Evolutionary conservation across 306 rosid species (phyloP), one percentile per base, ranked within the genome.

Genomic region (Hippophae rhamnoides): DNA sequence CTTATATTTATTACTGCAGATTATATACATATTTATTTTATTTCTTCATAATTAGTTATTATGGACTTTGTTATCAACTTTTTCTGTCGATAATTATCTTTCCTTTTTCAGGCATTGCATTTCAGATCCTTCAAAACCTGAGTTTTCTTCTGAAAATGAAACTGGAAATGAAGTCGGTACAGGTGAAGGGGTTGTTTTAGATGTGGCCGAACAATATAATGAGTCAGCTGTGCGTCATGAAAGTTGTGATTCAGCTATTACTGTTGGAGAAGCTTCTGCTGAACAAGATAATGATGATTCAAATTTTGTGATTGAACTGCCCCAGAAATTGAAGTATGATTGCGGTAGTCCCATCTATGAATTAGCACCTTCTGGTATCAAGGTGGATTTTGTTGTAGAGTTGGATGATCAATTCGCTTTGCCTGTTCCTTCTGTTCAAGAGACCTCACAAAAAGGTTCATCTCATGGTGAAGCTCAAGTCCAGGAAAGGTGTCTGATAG

Each of bases 221-320:
- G 63, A 65, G 76, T 43, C 68, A 52, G 66, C 65, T 6, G 66
- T 64, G 69, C 69, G 60, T 4, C 81, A 57, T 55, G 81, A 73
- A n/a, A 71, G 53, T 53, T 61, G 72, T 66, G 78, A 57, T 25
- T 54, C 70, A 52, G 69, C 18, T 57, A 72, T 68, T 65, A 53
- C 75, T 10, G 6, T n/a, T 38, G 66, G 71, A 63, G 82, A 76
- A 58, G 64, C 60, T 70, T 74, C 82, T 31, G 52, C 27, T 13
- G 84, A 73, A 63, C 84, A 69, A 47, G 50, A 64, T 43, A 60
- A 48, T 18, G 85, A 75, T 40, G 69, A 65, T n/a, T 13, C 78
- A 9, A 50, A 64, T 51, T 78, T 74, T 50, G 68, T 76, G 52
- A 74, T 71, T 10, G 84, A 83, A 78, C 78, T 72, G 41, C 86